Evolutionary conservation across 2,329 filamentous ascomycete genomes (phyloP), one percentile per base, ranked within the genome.

Genomic region (Gliomastix tumulicola): DNA sequence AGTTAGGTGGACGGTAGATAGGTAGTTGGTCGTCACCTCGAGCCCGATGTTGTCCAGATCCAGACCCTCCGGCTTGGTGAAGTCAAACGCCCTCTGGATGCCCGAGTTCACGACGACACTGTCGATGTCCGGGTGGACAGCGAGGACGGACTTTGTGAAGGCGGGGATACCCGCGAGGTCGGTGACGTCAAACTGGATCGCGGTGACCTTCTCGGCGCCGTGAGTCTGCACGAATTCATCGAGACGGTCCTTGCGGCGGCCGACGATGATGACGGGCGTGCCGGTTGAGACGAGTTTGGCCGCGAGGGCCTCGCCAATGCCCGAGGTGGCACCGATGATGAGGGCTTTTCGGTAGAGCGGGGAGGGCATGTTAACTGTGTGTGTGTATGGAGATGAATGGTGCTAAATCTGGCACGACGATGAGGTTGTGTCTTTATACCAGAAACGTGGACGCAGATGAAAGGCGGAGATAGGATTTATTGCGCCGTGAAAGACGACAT

Each of bases 61-160:
- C 19, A 62, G 42, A 15, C 39, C 37, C 32, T 46, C 44, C 5
- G 49, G 49, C 17, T 37, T 37, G 6, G 41, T 22, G 42, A 53
- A 37, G 49, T 58, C 27, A 47, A 71, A 53, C 1, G 48, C 49
- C 20, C 59, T 57, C 49, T 81, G 74, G 21, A 74, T 60, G 8
- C 74, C 75, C 0, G 75, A 68, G 49, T 79, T 79, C 35, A 80
- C 55, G 37, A 81, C 53, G 19, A 82, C 49, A 44, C 66, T 68
- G 54, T 79, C 46, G 15, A 50, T 23, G 38, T 48, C 49, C 2
- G 48, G 45, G 22, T 49, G 35, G 1, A 41, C 40, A 17, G 27
- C 22, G 1, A 21, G 36, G 5, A 53, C 37, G 5, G 33, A 30
- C 6, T 42, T 21, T 15, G 50, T 46, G 23, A 54, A 50, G 11